phyloP scores from a whole-genome alignment of 495 filamentous ascomycete species.

The Polyplosphaeria fusca region DNA sequence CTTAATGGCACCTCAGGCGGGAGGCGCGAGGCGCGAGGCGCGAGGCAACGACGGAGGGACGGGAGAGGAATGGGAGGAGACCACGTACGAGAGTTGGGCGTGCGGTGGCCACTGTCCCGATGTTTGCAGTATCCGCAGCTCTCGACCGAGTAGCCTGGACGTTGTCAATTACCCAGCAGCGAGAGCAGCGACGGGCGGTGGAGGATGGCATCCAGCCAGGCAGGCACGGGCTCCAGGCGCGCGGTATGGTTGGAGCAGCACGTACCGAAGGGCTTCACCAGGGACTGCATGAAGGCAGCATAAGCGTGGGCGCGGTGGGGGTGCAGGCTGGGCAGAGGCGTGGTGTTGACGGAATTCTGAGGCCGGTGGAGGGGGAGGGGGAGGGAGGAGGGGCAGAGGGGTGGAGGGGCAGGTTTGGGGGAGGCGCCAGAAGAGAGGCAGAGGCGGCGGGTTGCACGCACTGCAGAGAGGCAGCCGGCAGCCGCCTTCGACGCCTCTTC shows the following conservation, averaged over 20 bases:
- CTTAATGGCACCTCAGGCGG: conserved; percentile 12
- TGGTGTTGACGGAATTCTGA: too few relatives aligned
- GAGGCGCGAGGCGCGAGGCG: background rate
- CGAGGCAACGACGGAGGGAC: background rate
- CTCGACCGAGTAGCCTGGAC: conserved; percentile 40
- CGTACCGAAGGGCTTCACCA: conserved; percentile 34
- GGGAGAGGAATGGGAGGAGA: background rate
- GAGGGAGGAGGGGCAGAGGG: background rate
- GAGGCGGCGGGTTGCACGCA: too few relatives aligned
- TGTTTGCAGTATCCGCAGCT: conserved; percentile 46
- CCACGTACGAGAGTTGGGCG: conserved; percentile 42
- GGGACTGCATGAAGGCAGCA: conserved; percentile 34
- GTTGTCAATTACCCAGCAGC: conserved; percentile 8
- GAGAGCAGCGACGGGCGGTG: conserved; percentile 7
- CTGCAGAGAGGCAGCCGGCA: too few relatives aligned
- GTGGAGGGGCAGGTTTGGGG: background rate
- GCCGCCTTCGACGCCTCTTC: background rate
- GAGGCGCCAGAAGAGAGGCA: background rate
- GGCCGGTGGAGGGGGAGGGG: background rate
- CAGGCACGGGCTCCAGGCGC: conserved; percentile 23
- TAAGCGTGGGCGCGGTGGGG: conserved; percentile 29
- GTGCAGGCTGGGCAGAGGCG: conserved; percentile 4
- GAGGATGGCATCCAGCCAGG: conserved; percentile 25
- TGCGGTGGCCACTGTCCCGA: conserved; percentile 39
- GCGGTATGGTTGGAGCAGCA: conserved; percentile 29